Conservation (phyloP, 495 filamentous ascomycete species). For the Penicillium cinerascens region DNA sequence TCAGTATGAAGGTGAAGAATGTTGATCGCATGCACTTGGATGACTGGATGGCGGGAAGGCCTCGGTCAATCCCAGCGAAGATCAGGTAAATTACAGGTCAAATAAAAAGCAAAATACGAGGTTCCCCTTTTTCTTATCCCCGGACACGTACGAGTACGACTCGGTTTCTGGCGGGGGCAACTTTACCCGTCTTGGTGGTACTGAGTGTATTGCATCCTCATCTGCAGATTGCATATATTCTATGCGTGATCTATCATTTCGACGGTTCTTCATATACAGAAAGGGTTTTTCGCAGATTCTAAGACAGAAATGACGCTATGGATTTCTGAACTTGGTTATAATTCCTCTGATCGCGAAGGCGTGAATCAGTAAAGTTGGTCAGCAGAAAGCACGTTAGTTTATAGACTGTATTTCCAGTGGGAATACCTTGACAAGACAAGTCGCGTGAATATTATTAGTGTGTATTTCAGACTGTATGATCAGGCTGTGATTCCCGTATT, state of each 20-base stretch:
- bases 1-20: neutral
- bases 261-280: neutral
- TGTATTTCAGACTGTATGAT: neutral
- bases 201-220: neutral
- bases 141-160: neutral
- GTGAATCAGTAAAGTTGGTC: neutral
- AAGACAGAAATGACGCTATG: neutral
- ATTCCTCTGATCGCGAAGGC: neutral
- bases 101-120: neutral
- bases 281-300: neutral
- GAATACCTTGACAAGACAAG: neutral
- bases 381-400: no score
- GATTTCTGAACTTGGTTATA: neutral
- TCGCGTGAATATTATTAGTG: neutral
- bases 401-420: neutral
- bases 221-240: neutral
- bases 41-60: neutral
- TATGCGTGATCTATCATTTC: neutral
- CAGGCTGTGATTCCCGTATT: neutral
- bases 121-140: neutral
- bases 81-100: neutral
- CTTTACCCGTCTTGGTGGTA: neutral
- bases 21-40: neutral
- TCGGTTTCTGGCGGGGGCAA: neutral
- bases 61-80: neutral